Evolutionary conservation across 768 basidiomycete genomes (phyloP).

Genomic region (Rhodotorula diobovata): DNA sequence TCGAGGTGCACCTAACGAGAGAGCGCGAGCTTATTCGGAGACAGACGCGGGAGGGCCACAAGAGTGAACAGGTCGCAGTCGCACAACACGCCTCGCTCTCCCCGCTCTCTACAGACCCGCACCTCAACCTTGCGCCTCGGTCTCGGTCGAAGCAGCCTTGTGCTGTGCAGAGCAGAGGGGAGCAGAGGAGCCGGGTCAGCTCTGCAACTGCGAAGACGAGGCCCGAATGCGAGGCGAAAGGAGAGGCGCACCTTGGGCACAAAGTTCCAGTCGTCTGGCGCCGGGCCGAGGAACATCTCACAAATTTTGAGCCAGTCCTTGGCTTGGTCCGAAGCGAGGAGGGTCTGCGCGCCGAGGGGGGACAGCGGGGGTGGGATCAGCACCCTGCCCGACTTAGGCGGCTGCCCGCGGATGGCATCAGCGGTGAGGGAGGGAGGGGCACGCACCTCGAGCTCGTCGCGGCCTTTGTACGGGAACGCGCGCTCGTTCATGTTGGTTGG

Average conservation of each 20-base stretch:
- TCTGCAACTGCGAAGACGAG: neutral
- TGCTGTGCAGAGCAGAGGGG: neutral
- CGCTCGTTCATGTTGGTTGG: slow-evolving; percentile 85
- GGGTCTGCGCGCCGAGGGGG: slow-evolving; percentile 58
- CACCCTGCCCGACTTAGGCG: too few relatives aligned
- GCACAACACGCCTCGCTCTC: neutral
- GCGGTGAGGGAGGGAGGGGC: slow-evolving; percentile 1
- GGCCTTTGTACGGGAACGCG: slow-evolving; percentile 76
- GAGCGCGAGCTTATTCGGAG: too few relatives aligned
- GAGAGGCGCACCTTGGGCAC: slow-evolving; percentile 13
- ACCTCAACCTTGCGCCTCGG: slow-evolving; percentile 12
- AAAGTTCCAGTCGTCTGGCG: slow-evolving; percentile 32
- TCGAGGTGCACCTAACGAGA: too few relatives aligned
- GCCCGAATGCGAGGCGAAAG: neutral
- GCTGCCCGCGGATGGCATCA: too few relatives aligned
- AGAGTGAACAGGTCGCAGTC: neutral
- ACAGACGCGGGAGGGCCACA: too few relatives aligned
- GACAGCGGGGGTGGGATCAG: too few relatives aligned
- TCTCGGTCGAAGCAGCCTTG: slow-evolving; percentile 4
- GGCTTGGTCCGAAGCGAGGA: slow-evolving; percentile 72
- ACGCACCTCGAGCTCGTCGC: slow-evolving; percentile 75
- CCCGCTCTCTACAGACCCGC: neutral
- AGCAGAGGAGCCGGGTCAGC: neutral
- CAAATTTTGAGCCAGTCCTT: slow-evolving; percentile 87
- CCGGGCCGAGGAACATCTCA: slow-evolving; percentile 34